These are phyloP conservation scores for Diplodia scrobiculata DNA, from an alignment of 2,329 filamentous ascomycete species.

Conservation along the genomic window DNA sequence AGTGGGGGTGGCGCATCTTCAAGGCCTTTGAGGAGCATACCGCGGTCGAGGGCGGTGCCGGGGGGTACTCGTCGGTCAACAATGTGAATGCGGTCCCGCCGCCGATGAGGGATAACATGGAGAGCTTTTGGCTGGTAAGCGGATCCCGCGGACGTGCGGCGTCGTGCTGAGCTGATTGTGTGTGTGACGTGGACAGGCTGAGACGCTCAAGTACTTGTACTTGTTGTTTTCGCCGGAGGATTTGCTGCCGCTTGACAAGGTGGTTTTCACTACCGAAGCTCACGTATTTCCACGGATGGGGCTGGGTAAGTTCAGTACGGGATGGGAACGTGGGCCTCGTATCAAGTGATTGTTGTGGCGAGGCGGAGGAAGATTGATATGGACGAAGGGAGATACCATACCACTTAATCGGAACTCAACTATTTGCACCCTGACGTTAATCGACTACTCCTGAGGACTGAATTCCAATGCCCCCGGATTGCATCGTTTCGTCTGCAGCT, in stretches of 20 bases:
- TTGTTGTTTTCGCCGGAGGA: slow-evolving; percentile 85
- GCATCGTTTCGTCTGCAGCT: too few species aligned
- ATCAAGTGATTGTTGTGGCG: too few species aligned
- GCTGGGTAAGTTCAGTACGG: slow-evolving; percentile 73
- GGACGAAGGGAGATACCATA: too few species aligned
- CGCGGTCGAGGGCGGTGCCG: slow-evolving; percentile 67
- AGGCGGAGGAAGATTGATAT: too few species aligned
- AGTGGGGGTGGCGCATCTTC: slow-evolving; percentile 99
- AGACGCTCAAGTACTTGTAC: slow-evolving; percentile 98
- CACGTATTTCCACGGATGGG: slow-evolving; percentile 88
- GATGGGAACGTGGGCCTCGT: slow-evolving; percentile 60
- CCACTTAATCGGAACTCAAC: too few species aligned
- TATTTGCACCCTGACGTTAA: too few species aligned
- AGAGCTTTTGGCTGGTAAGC: slow-evolving; percentile 84
- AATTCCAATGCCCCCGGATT: too few species aligned
- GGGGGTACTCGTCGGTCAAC: slow-evolving; percentile 80
- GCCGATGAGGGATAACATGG: slow-evolving; percentile 82
- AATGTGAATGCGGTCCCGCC: slow-evolving; percentile 75
- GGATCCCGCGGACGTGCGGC: too few species aligned
- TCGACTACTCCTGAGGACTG: too few species aligned
- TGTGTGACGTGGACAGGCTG: slow-evolving; percentile 53
- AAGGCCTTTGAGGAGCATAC: slow-evolving; percentile 85
- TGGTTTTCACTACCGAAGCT: slow-evolving; percentile 95
- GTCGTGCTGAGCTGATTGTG: too few species aligned
- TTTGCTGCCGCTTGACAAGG: slow-evolving; percentile 77